These are phyloP conservation scores for Isoetes taiwanensis DNA, from an alignment of 75 land plant species.

Conservation along the genomic window DNA sequence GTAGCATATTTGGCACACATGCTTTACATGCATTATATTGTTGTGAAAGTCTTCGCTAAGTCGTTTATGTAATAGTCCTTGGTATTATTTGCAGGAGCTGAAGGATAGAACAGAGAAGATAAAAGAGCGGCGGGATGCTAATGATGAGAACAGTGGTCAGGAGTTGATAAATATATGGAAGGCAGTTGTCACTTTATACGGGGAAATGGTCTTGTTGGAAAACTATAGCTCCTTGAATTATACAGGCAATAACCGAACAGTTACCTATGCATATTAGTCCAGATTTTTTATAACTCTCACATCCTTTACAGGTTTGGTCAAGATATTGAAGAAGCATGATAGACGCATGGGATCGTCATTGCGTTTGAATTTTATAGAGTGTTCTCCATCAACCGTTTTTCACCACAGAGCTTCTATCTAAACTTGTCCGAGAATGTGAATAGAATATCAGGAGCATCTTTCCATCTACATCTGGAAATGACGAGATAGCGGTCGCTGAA, in stretches of 20 bases:
- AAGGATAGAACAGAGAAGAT: slow-evolving; percentile 43
- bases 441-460: slow-evolving; percentile 56
- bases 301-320: slow-evolving; percentile 59
- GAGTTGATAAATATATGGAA: slow-evolving; percentile 60
- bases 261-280: not conserved
- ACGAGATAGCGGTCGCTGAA: slow-evolving; percentile 7
- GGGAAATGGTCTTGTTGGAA: slow-evolving; percentile 77
- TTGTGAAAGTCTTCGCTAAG: too few species aligned
- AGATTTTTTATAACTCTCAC: too few species aligned
- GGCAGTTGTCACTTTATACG: slow-evolving; percentile 68
- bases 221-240: slow-evolving; percentile 78
- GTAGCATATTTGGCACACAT: too few species aligned
- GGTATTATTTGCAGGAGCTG: slow-evolving; percentile 64
- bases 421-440: slow-evolving; percentile 65
- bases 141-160: slow-evolving; percentile 24
- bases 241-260: slow-evolving; percentile 37
- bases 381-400: slow-evolving; percentile 70
- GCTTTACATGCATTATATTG: too few species aligned
- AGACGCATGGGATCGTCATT: slow-evolving; percentile 56
- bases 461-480: slow-evolving; percentile 33
- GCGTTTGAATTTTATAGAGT: slow-evolving; percentile 54
- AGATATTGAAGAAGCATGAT: slow-evolving; percentile 80
- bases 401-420: slow-evolving; percentile 57
- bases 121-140: slow-evolving; percentile 18
- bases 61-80: too few species aligned